A percentile compares a stretch with the other conserved stretches of the same genome.
Conservation (phyloP, 179 eudicot genomes). For the Patellifolia procumbens region DNA sequence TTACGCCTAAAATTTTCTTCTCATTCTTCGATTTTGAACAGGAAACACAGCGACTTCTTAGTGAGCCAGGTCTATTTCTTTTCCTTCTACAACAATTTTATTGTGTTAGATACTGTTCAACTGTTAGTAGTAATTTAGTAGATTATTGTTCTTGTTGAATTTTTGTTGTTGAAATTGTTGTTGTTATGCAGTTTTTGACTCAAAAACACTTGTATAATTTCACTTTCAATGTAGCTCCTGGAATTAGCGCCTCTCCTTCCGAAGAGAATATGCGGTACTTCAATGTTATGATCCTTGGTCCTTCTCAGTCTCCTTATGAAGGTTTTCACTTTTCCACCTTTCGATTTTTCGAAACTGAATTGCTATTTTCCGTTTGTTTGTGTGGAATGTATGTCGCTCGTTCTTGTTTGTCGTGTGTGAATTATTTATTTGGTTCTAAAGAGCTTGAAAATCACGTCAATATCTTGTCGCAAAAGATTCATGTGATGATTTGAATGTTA, state of each 20-base stretch:
- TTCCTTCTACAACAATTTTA: background rate
- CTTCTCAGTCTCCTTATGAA: conserved; percentile 97
- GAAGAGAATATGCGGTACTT: conserved; percentile 97
- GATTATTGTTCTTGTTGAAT: background rate
- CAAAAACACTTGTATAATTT: background rate
- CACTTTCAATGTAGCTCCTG: conserved; percentile 68
- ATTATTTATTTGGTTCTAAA: background rate
- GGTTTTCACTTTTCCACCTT: conserved; percentile 36
- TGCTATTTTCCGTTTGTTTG: no score
- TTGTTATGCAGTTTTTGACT: conserved; percentile 1
- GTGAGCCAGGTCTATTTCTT: conserved; percentile 65
- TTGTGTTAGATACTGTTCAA: background rate
- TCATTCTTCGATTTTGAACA: conserved; percentile 30
- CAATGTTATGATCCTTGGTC: conserved; percentile 96
- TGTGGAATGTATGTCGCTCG: background rate
- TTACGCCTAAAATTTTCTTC: background rate
- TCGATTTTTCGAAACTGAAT: no score
- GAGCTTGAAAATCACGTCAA: background rate
- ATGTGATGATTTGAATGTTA: background rate
- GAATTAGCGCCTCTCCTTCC: conserved; percentile 96
- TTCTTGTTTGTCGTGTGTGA: background rate
- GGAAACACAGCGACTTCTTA: conserved; percentile 97
- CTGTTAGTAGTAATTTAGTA: background rate
- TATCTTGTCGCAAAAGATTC: background rate
- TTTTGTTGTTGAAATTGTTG: background rate